These are phyloP conservation scores for Polygonum maritimum DNA, from an alignment of 148 eudicot genomes.

Conservation along the genomic window DNA sequence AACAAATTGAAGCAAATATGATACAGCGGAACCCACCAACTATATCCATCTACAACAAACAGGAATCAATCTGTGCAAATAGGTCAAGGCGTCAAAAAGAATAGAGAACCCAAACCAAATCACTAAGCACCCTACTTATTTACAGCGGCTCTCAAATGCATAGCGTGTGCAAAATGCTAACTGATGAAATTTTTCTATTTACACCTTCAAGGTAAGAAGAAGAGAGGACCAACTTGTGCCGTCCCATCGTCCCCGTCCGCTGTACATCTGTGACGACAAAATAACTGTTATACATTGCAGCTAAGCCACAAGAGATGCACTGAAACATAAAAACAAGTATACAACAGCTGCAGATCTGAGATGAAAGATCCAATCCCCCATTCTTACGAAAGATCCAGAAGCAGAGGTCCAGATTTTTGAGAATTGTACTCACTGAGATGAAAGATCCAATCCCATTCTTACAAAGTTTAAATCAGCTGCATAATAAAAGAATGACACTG, in stretches of 20 bases:
- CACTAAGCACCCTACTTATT: conserved; percentile 1
- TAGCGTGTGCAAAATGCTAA: not conserved
- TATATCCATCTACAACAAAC: not conserved
- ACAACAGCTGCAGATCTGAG: not conserved
- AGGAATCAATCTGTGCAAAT: conserved; percentile 1
- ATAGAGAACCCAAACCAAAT: not conserved
- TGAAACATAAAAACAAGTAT: not conserved
- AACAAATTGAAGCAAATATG: conserved; percentile 1
- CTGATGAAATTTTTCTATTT: not conserved
- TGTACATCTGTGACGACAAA: not conserved
- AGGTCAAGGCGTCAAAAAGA: conserved; percentile 6
- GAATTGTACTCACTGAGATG: not conserved
- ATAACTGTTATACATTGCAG: not conserved
- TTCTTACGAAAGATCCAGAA: no score
- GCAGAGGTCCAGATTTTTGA: not conserved
- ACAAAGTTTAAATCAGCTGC: not conserved
- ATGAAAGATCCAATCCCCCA: no score
- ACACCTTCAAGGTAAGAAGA: not conserved
- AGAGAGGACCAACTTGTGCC: not conserved
- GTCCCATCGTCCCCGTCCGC: conserved; percentile 1
- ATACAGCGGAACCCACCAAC: not conserved
- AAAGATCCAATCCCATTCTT: not conserved
- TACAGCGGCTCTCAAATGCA: not conserved
- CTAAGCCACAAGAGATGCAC: not conserved
- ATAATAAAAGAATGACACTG: not conserved